Conservation (phyloP, 306 rosid genomes). For the Citrullus mucosospermus region DNA sequence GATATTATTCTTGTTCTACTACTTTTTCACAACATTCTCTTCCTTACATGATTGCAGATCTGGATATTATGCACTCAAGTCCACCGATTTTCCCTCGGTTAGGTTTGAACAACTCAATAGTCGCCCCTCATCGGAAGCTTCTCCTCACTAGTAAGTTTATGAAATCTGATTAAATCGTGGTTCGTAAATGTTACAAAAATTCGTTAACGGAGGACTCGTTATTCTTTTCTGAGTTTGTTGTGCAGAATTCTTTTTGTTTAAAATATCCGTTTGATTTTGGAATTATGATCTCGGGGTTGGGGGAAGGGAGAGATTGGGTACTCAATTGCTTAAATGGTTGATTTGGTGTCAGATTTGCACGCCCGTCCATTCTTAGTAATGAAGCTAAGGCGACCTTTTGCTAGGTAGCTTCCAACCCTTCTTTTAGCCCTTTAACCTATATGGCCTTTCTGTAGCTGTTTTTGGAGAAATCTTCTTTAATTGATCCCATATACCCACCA, state of each 20-base stretch:
- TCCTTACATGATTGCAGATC: conserved; percentile 17
- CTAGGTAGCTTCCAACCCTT: background rate
- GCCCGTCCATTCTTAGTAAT: conserved; percentile 8
- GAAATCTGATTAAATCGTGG: background rate
- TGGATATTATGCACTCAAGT: background rate
- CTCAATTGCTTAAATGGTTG: background rate
- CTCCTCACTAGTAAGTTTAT: conserved; percentile 20
- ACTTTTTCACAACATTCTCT: background rate
- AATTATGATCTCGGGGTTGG: background rate
- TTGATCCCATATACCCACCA: background rate
- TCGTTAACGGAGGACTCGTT: background rate
- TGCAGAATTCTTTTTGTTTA: background rate
- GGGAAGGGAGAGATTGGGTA: background rate
- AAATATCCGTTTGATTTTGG: background rate
- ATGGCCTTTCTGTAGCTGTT: conserved; percentile 5
- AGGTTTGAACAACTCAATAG: background rate
- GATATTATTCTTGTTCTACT: background rate
- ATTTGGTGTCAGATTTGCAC: conserved; percentile 31
- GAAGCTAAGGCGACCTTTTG: conserved; percentile 15
- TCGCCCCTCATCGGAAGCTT: conserved; percentile 53
- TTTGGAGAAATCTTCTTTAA: conserved; percentile 6
- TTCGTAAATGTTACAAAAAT: background rate
- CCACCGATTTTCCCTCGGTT: background rate
- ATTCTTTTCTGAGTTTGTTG: background rate
- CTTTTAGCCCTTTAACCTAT: background rate